These are phyloP conservation scores for Raffaelea deltoideospora DNA, from an alignment of 2,329 filamentous ascomycete genomes.

Conservation along the genomic window DNA sequence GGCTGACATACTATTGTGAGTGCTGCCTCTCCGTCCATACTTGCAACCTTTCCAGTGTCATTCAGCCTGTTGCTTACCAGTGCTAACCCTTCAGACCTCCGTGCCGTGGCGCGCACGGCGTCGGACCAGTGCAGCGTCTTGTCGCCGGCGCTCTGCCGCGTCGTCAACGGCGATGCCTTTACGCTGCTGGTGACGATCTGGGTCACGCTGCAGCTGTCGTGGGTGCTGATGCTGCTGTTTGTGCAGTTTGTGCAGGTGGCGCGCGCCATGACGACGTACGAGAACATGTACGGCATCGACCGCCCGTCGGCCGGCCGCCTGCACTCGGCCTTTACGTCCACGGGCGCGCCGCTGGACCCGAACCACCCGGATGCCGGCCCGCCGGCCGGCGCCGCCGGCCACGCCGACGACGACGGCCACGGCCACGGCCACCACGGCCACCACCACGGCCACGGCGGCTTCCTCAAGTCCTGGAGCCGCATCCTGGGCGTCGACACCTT, in stretches of 20 bases:
- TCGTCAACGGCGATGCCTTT: conserved; percentile 70
- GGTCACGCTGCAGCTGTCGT: conserved; percentile 72
- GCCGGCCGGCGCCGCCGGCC: conserved; percentile 37
- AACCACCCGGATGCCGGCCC: conserved; percentile 37
- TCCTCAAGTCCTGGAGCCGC: conserved; percentile 65
- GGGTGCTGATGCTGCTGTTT: conserved; percentile 93
- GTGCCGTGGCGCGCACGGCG: conserved; percentile 35
- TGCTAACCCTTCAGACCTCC: conserved; percentile 42
- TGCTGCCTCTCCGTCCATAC: conserved; percentile 1
- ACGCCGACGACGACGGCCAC: conserved; percentile 25
- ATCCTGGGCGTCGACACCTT: conserved; percentile 88
- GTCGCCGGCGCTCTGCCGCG: conserved; percentile 56
- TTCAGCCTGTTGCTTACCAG: too few species aligned
- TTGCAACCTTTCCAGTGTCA: neutral
- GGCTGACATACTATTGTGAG: conserved; percentile 58
- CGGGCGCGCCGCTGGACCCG: conserved; percentile 55
- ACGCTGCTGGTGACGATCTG: conserved; percentile 68
- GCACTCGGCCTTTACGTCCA: conserved; percentile 63
- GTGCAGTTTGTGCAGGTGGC: conserved; percentile 90
- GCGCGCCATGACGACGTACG: conserved; percentile 86
- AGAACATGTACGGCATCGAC: conserved; percentile 79
- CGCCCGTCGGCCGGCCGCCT: conserved; percentile 41
- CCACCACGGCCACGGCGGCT: conserved; percentile 38
- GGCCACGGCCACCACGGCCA: conserved; percentile 20
- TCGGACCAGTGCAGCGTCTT: conserved; percentile 57